Conservation (phyloP, 768 basidiomycete genomes). For the Arthromyces matolae region DNA sequence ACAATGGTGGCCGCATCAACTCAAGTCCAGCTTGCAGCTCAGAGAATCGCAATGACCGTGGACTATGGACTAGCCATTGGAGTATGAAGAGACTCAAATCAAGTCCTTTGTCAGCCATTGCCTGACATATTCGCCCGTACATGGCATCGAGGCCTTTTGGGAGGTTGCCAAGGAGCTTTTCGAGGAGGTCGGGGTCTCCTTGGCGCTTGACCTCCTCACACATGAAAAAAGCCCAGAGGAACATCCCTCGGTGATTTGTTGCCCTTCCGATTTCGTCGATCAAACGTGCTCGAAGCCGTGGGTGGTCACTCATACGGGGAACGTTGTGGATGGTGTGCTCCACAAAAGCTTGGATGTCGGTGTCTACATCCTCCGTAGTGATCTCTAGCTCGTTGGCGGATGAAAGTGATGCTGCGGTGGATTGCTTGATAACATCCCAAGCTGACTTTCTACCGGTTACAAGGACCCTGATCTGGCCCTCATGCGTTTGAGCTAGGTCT, state of each 20-base stretch:
- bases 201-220: constrained; percentile 9
- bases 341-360: constrained; percentile 5
- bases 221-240: constrained; percentile 8
- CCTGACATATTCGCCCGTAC: constrained; percentile 6
- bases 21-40: constrained; percentile 6
- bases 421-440: not conserved
- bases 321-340: not conserved
- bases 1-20: not conserved
- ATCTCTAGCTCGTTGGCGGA: constrained; percentile 3
- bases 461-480: not conserved
- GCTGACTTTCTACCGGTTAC: constrained; percentile 4
- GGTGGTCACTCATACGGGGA: not conserved
- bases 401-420: not conserved
- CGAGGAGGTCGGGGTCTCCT: not conserved
- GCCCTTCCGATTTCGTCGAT: not conserved
- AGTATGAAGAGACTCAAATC: constrained; percentile 3
- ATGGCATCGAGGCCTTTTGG: constrained; percentile 7
- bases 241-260: constrained; percentile 10
- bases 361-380: not conserved
- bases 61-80: constrained; percentile 7
- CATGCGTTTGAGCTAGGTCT: not conserved
- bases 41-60: not conserved
- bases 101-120: not conserved
- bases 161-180: not conserved
- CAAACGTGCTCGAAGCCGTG: not conserved